Evolutionary conservation across 192 early-diverging fungal species (phyloP).

Genomic region (Phlyctochytrium bullatum): DNA sequence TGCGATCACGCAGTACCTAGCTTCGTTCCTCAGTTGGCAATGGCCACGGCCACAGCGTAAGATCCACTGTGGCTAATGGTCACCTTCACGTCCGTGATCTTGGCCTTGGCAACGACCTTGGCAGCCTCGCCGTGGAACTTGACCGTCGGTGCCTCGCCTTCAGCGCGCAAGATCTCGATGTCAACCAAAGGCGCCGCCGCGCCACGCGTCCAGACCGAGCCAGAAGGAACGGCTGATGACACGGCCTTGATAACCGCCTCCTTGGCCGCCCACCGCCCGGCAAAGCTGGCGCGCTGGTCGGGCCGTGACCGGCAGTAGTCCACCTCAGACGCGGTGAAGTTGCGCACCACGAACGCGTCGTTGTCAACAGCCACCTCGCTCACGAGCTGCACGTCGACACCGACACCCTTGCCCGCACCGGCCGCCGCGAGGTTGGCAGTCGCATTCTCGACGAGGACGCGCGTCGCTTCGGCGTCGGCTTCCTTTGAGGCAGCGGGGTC

Average conservation of each 20-base stretch:
- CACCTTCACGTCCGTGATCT: conserved; percentile 75
- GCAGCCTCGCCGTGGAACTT: conserved; percentile 80
- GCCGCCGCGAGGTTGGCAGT: conserved; percentile 33
- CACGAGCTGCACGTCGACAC: conserved; percentile 86
- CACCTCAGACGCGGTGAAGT: conserved; percentile 81
- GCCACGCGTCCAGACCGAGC: conserved; percentile 69
- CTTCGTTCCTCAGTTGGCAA: conserved; percentile 27
- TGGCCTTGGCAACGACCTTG: conserved; percentile 64
- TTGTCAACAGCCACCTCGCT: conserved; percentile 79
- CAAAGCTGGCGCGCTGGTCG: conserved; percentile 78
- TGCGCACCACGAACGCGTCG: conserved; percentile 83
- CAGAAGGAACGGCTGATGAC: conserved; percentile 50
- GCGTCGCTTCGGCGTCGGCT: conserved; percentile 54
- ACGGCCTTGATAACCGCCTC: conserved; percentile 95
- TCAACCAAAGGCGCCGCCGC: conserved; percentile 84
- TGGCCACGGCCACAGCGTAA: conserved; percentile 88
- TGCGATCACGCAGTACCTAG: too few relatives aligned
- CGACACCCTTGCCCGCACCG: conserved; percentile 26
- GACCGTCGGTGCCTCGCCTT: conserved; percentile 77
- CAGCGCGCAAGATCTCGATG: conserved; percentile 75
- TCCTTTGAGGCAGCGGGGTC: conserved; percentile 21
- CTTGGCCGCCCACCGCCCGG: conserved; percentile 95
- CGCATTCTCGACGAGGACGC: conserved; percentile 43
- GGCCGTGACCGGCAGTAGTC: conserved; percentile 71
- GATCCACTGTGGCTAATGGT: conserved; percentile 90